Evolutionary conservation across 139 green algal species (phyloP).

Genomic region (Volvox africanus): DNA sequence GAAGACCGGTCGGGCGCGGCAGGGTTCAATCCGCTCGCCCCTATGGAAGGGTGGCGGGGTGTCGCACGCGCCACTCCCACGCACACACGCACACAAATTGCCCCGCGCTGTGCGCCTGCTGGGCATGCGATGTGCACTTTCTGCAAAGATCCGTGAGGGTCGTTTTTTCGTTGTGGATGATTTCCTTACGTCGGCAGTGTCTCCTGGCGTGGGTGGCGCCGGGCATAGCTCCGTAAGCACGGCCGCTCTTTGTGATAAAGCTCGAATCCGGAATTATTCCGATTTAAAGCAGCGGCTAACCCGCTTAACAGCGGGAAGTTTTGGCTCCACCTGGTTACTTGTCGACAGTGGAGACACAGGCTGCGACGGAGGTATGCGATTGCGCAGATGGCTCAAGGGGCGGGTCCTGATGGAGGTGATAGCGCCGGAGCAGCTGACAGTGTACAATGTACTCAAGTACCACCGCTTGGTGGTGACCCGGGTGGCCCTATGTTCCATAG

Average conservation of each 20-base stretch:
- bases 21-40: conserved; percentile 84
- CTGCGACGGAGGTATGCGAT: conserved; percentile 12
- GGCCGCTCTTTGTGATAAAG: too few species aligned
- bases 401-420: conserved; percentile 70
- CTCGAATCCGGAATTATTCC: not conserved
- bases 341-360: conserved; percentile 42
- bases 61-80: conserved; percentile 79
- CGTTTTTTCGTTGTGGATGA: conserved; percentile 84
- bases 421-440: conserved; percentile 79
- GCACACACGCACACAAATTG: conserved; percentile 83
- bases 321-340: conserved; percentile 36
- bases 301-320: conserved; percentile 6
- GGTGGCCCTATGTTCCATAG: conserved; percentile 64
- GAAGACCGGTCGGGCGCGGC: conserved; percentile 89
- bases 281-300: conserved; percentile 12
- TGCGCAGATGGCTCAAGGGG: conserved; percentile 42
- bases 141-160: conserved; percentile 83
- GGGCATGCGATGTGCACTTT: conserved; percentile 89
- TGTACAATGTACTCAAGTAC: conserved; percentile 89
- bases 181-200: conserved; percentile 41
- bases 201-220: not conserved
- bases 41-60: conserved; percentile 87
- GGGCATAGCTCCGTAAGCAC: not conserved
- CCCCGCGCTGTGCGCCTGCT: conserved; percentile 60
- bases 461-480: conserved; percentile 85